phyloP scores from a whole-genome alignment of 2,329 filamentous ascomycete species.

The Calcarisporium arbuscula region DNA sequence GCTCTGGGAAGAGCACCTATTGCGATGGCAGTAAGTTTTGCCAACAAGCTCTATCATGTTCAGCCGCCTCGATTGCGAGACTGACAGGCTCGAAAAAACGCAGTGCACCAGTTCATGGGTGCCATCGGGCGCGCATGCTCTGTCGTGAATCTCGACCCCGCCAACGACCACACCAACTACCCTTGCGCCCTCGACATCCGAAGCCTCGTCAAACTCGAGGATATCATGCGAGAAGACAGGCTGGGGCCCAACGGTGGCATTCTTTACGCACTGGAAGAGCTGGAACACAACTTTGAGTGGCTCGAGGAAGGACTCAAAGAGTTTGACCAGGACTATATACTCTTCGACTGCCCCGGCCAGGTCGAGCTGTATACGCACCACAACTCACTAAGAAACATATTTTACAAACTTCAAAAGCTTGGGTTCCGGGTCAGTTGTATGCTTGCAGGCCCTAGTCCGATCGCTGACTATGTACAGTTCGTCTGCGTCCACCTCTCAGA shows the following conservation, averaged over 20 bases:
- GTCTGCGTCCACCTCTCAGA: slow-evolving; percentile 92
- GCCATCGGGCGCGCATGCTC: slow-evolving; percentile 94
- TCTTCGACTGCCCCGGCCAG: slow-evolving; percentile 96
- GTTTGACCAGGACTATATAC: slow-evolving; percentile 81
- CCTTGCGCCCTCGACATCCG: slow-evolving; percentile 87
- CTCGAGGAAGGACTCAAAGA: slow-evolving; percentile 73
- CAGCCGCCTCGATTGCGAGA: neutral
- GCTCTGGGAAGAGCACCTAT: slow-evolving; percentile 93
- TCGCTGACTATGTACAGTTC: slow-evolving; percentile 50
- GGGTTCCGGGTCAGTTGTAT: slow-evolving; percentile 78
- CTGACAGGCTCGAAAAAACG: neutral
- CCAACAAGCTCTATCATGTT: neutral
- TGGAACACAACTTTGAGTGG: slow-evolving; percentile 93
- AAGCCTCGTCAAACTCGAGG: slow-evolving; percentile 80
- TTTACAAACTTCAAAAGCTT: slow-evolving; percentile 82
- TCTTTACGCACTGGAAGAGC: slow-evolving; percentile 87
- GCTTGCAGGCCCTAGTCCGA: neutral
- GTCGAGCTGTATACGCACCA: slow-evolving; percentile 98
- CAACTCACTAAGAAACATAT: slow-evolving; percentile 82
- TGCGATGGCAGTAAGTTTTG: slow-evolving; percentile 84
- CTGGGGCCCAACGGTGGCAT: slow-evolving; percentile 90
- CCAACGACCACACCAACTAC: slow-evolving; percentile 89
- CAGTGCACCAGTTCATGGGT: slow-evolving; percentile 93
- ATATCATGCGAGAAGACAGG: slow-evolving; percentile 87
- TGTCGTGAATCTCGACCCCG: slow-evolving; percentile 92